A percentile compares a stretch with the other conserved stretches of the same genome.
phyloP scores from a whole-genome alignment of 345 rosid genomes.

The Eucalyptus decipiens region DNA sequence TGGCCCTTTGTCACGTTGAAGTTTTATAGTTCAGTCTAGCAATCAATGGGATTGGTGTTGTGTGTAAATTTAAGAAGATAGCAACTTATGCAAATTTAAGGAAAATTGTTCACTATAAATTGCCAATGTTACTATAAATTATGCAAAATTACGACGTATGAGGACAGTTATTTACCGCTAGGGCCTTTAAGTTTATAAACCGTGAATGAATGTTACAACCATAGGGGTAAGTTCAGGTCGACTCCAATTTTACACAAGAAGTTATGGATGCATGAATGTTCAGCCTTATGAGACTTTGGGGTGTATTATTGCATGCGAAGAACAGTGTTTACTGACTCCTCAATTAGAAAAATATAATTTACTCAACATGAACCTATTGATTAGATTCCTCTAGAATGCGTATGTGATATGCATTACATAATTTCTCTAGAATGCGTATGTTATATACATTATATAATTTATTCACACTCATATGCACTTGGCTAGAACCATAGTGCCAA shows the following conservation, averaged over 20 bases:
- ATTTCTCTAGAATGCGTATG: background rate
- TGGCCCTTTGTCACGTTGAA: background rate
- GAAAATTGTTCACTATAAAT: background rate
- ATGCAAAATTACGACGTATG: background rate
- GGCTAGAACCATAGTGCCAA: too few relatives aligned
- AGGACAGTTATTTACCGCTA: background rate
- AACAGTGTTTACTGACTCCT: background rate
- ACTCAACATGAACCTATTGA: background rate
- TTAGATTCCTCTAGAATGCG: background rate
- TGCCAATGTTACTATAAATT: background rate
- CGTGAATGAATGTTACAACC: background rate
- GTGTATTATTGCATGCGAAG: background rate
- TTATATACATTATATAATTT: background rate
- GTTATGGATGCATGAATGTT: background rate
- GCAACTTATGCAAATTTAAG: background rate
- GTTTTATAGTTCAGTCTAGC: background rate
- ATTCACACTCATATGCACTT: background rate
- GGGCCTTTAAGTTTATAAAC: background rate
- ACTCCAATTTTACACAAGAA: background rate
- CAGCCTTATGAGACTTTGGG: background rate
- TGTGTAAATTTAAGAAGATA: background rate
- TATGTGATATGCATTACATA: background rate
- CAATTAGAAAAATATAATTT: background rate
- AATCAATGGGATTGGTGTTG: background rate
- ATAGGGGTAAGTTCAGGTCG: background rate